Conservation (phyloP, 352 stramenopile genomes). For the Pythium scleroteichum region DNA sequence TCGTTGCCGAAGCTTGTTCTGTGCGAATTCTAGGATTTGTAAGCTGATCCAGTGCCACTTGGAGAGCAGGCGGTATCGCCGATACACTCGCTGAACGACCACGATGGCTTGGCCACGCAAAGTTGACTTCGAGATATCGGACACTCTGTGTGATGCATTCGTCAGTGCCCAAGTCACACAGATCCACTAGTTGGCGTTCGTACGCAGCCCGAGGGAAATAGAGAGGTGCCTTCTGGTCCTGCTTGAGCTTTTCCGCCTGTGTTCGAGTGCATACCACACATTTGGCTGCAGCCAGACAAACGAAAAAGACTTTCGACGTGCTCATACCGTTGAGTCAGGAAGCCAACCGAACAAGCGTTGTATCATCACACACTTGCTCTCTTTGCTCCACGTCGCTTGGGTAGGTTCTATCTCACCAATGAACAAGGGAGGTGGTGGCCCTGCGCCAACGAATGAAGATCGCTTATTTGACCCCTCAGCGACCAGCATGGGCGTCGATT, state of each 20-base stretch:
- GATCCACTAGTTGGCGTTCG: not conserved
- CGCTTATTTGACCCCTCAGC: constrained; percentile 1
- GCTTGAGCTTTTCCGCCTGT: constrained; percentile 33
- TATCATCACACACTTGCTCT: constrained; percentile 48
- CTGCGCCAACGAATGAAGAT: not conserved
- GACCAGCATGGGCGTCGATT: constrained; percentile 6
- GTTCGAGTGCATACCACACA: not conserved
- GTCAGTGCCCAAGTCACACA: not conserved
- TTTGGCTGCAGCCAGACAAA: not conserved
- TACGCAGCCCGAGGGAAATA: constrained; percentile 26
- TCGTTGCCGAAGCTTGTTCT: constrained; percentile 30
- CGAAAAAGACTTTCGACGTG: not conserved
- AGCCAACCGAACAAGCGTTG: constrained; percentile 62
- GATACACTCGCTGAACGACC: constrained; percentile 33
- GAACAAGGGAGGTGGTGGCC: constrained; percentile 32
- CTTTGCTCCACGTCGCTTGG: constrained; percentile 49
- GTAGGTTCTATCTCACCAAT: constrained; percentile 54
- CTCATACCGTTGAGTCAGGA: constrained; percentile 48
- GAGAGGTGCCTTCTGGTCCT: constrained; percentile 21
- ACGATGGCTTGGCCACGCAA: constrained; percentile 20
- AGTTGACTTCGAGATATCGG: not conserved
- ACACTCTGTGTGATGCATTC: not conserved
- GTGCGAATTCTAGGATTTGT: constrained; percentile 47
- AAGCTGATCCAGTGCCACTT: constrained; percentile 44
- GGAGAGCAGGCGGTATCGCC: constrained; percentile 40